Evolutionary conservation across 2,329 filamentous ascomycete species (phyloP).

Genomic region (Lachnellula subtilissima): DNA sequence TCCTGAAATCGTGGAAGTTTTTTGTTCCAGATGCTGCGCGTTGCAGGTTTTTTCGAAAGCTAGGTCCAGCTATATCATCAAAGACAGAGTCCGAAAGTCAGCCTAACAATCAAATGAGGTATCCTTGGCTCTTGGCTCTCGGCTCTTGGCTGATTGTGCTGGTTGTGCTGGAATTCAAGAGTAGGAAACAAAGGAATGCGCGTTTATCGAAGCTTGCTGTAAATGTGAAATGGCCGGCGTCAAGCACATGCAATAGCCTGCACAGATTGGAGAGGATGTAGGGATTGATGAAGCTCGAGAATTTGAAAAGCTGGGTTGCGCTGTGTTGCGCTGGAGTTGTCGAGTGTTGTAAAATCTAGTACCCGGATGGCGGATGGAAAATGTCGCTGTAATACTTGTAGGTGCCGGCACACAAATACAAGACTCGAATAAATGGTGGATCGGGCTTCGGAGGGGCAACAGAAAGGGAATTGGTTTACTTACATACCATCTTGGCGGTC

Average conservation of each 20-base stretch:
- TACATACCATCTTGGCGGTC: conserved; percentile 25
- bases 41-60: conserved; percentile 20
- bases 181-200: conserved; percentile 1
- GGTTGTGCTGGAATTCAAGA: conserved; percentile 8
- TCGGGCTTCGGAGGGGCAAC: neutral
- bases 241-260: conserved; percentile 10
- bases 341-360: neutral
- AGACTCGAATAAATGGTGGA: no score
- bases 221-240: conserved; percentile 7
- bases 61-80: conserved; percentile 20
- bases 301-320: neutral
- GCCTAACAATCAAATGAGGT: conserved; percentile 15
- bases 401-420: no score
- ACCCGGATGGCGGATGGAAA: no score
- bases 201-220: conserved; percentile 1
- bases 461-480: conserved; percentile 12
- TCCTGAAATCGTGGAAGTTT: neutral
- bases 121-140: conserved; percentile 16
- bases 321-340: neutral
- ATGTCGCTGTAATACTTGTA: no score
- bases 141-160: conserved; percentile 10
- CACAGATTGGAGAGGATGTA: neutral
- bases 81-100: conserved; percentile 12
- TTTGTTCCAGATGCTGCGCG: conserved; percentile 11
- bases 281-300: neutral